phyloP scores from a whole-genome alignment of 495 filamentous ascomycete species.

The Bathelium albidoporum region DNA sequence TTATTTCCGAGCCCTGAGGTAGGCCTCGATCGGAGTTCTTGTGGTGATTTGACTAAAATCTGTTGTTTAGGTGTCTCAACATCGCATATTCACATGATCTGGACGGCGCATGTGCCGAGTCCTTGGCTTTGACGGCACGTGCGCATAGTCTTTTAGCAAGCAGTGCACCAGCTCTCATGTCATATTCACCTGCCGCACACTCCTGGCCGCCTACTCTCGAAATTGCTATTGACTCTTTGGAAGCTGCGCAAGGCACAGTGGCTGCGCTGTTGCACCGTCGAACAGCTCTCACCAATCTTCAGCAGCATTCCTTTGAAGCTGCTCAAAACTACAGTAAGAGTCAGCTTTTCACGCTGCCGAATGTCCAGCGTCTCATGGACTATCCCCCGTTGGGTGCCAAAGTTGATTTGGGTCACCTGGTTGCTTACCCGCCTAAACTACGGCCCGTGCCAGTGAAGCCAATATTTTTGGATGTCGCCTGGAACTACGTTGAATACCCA shows the following conservation, averaged over 20 bases:
- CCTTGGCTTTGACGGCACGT: conserved; percentile 71
- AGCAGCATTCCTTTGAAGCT: conserved; percentile 42
- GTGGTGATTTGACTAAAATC: background rate
- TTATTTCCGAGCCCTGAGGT: conserved; percentile 88
- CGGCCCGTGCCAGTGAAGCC: conserved; percentile 87
- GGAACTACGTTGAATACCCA: conserved; percentile 96
- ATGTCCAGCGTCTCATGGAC: conserved; percentile 63
- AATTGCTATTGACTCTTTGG: conserved; percentile 46
- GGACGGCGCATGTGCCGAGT: conserved; percentile 60
- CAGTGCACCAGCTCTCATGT: conserved; percentile 14
- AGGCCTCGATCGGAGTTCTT: conserved; percentile 18
- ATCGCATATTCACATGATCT: conserved; percentile 78
- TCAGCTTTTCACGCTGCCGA: conserved; percentile 33
- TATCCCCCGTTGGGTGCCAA: conserved; percentile 50
- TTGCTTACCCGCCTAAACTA: conserved; percentile 74
- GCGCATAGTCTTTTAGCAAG: conserved; percentile 43
- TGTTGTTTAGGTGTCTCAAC: conserved; percentile 55
- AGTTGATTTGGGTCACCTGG: conserved; percentile 67
- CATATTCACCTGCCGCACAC: conserved; percentile 22
- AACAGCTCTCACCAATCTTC: conserved; percentile 72
- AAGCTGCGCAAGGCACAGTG: conserved; percentile 49
- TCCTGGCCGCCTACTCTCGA: conserved; percentile 45
- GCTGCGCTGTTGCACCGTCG: conserved; percentile 60
- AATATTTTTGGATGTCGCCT: conserved; percentile 90
- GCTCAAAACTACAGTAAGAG: conserved; percentile 23